A percentile compares a stretch with the other conserved stretches of the same genome.
These are phyloP conservation scores for Pseudogymnoascus sp. DNA, from an alignment of 2,329 filamentous ascomycete genomes.

Conservation along the genomic window DNA sequence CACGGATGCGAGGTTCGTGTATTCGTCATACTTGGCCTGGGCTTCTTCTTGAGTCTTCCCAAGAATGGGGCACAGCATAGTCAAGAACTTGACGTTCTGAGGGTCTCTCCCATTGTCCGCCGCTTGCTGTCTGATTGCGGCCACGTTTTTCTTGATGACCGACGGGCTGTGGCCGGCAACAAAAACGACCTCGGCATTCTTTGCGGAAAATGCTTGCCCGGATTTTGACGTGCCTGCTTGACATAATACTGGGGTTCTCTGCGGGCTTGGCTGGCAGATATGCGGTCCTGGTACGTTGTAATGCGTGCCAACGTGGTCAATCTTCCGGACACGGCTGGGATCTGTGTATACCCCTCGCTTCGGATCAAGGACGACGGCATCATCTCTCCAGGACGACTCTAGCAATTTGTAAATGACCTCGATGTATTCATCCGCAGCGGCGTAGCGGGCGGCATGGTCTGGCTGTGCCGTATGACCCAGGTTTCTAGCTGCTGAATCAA, in stretches of 20 bases:
- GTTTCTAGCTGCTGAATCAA: constrained; percentile 58
- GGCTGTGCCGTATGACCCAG: constrained; percentile 49
- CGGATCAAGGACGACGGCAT: constrained; percentile 54
- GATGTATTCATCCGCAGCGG: constrained; percentile 55
- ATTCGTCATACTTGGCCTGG: constrained; percentile 52
- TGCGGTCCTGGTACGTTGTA: constrained; percentile 58
- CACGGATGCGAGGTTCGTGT: constrained; percentile 50
- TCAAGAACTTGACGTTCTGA: constrained; percentile 56
- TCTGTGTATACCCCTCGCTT: constrained; percentile 52
- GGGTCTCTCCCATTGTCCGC: constrained; percentile 47
- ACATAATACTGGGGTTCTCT: constrained; percentile 58
- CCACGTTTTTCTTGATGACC: constrained; percentile 52
- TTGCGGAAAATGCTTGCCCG: constrained; percentile 58
- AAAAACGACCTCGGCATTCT: constrained; percentile 65
- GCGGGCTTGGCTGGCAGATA: constrained; percentile 56
- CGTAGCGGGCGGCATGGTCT: constrained; percentile 59
- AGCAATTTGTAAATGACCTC: constrained; percentile 58
- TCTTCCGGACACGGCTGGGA: constrained; percentile 50
- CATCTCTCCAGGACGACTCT: constrained; percentile 57
- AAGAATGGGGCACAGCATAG: constrained; percentile 56
- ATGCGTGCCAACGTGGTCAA: constrained; percentile 58
- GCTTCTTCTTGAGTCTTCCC: constrained; percentile 60
- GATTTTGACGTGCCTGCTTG: constrained; percentile 60
- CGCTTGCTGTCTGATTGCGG: constrained; percentile 53
- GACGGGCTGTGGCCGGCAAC: constrained; percentile 56